A percentile compares a stretch with the other conserved stretches of the same genome.
phyloP scores from a whole-genome alignment of 2,329 filamentous ascomycete genomes.

The Colletotrichum viniferum region DNA sequence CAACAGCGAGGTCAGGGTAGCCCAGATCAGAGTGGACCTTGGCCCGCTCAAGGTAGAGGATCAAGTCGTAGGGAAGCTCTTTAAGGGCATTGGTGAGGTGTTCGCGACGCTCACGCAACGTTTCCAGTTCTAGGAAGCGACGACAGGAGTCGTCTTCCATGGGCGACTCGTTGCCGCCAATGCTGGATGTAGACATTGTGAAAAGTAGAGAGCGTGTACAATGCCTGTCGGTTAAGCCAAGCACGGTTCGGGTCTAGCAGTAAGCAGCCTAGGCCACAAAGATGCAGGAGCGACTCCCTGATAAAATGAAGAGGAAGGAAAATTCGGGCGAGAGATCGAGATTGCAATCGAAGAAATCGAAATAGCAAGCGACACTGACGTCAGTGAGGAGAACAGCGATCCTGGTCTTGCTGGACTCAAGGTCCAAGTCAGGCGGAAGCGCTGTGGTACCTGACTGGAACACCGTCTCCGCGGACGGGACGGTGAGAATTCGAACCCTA shows the following conservation, averaged over 20 bases:
- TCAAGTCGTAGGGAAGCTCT: slow-evolving; percentile 61
- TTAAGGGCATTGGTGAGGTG: slow-evolving; percentile 60
- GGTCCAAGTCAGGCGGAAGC: slow-evolving; percentile 12
- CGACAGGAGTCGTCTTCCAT: neutral
- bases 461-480: slow-evolving; percentile 15
- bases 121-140: slow-evolving; percentile 30
- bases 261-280: neutral
- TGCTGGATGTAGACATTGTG: slow-evolving; percentile 15
- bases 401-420: slow-evolving; percentile 13
- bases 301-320: neutral
- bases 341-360: neutral
- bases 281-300: neutral
- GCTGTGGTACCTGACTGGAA: slow-evolving; percentile 14
- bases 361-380: slow-evolving; percentile 15
- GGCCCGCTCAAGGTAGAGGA: slow-evolving; percentile 73
- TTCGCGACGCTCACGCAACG: slow-evolving; percentile 58
- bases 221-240: neutral
- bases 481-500: slow-evolving; percentile 15
- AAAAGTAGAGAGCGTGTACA: neutral
- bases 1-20: slow-evolving; percentile 88
- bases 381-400: slow-evolving; percentile 21
- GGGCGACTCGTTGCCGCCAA: slow-evolving; percentile 8
- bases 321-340: neutral
- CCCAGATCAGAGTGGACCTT: slow-evolving; percentile 73
- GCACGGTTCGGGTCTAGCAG: neutral